Evolutionary conservation across 2,329 filamentous ascomycete species (phyloP).

Genomic region (Colletotrichum phormii): DNA sequence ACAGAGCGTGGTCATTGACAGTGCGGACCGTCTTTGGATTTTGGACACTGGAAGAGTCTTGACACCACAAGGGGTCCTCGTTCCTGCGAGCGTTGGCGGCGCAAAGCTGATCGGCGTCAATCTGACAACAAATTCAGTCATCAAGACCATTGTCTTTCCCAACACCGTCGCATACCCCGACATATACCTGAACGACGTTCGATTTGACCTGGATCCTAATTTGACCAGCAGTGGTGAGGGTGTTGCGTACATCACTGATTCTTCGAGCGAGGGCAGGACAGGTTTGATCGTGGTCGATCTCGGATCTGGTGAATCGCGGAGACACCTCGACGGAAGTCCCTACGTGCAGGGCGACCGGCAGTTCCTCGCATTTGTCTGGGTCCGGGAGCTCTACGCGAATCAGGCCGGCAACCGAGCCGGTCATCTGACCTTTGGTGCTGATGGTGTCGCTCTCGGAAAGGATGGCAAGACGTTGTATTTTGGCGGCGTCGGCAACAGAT

Average conservation of each 20-base stretch:
- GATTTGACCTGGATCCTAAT: conserved; percentile 9
- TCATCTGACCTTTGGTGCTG: conserved; percentile 3
- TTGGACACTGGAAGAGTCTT: conserved; percentile 7
- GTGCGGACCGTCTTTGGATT: conserved; percentile 11
- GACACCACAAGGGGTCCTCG: conserved; percentile 3
- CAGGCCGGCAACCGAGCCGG: conserved; percentile 1
- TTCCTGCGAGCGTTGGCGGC: conserved; percentile 14
- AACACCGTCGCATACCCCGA: conserved; percentile 6
- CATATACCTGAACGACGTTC: conserved; percentile 16
- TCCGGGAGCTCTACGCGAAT: background rate
- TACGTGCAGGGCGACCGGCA: conserved; percentile 13
- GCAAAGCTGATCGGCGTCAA: conserved; percentile 6
- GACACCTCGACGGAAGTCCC: conserved; percentile 11
- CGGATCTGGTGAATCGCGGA: conserved; percentile 7
- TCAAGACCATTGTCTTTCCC: conserved; percentile 6
- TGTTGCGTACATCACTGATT: conserved; percentile 13
- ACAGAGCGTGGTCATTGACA: conserved; percentile 14
- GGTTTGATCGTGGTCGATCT: conserved; percentile 7
- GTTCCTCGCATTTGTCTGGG: conserved; percentile 15
- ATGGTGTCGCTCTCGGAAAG: background rate
- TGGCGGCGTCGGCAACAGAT: conserved; percentile 16
- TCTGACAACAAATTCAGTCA: background rate
- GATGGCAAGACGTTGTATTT: conserved; percentile 8
- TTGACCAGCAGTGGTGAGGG: conserved; percentile 5
- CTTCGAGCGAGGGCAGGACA: conserved; percentile 1